Evolutionary conservation across 2,329 filamentous ascomycete species (phyloP).

Genomic region (Fusarium sp.): DNA sequence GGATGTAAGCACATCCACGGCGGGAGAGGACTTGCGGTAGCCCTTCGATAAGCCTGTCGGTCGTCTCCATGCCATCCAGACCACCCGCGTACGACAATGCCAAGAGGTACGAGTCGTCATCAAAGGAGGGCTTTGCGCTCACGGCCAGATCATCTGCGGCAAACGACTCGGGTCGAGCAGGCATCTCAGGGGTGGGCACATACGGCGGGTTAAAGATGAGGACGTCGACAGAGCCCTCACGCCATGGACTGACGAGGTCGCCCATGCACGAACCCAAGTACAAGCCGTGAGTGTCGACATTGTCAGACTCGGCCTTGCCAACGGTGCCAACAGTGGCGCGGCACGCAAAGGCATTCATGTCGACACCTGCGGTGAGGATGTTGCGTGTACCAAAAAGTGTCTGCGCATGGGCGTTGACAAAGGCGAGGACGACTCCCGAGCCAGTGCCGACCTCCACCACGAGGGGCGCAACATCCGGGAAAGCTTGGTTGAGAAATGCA

Average conservation of each 20-base stretch:
- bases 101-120: constrained; percentile 82
- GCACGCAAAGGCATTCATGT: constrained; percentile 88
- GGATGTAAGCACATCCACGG: constrained; percentile 83
- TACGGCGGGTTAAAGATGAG: constrained; percentile 98
- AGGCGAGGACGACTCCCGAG: constrained; percentile 92
- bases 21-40: constrained; percentile 69
- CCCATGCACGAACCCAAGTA: constrained; percentile 73
- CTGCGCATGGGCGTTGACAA: constrained; percentile 77
- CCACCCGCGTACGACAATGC: constrained; percentile 90
- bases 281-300: constrained; percentile 51
- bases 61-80: constrained; percentile 91
- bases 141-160: constrained; percentile 37
- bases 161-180: constrained; percentile 55
- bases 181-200: constrained; percentile 82
- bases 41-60: constrained; percentile 75
- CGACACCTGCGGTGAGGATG: constrained; percentile 77
- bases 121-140: constrained; percentile 62
- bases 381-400: constrained; percentile 74
- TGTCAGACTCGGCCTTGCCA: constrained; percentile 51
- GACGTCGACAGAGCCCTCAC: constrained; percentile 71
- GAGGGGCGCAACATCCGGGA: constrained; percentile 64
- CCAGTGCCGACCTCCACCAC: constrained; percentile 89
- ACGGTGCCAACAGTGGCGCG: constrained; percentile 76
- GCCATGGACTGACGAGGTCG: constrained; percentile 72
- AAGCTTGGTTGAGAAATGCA: constrained; percentile 70